Conservation (phyloP, 192 early-diverging fungal genomes). For the Jimgerdemannia lactiflua region DNA sequence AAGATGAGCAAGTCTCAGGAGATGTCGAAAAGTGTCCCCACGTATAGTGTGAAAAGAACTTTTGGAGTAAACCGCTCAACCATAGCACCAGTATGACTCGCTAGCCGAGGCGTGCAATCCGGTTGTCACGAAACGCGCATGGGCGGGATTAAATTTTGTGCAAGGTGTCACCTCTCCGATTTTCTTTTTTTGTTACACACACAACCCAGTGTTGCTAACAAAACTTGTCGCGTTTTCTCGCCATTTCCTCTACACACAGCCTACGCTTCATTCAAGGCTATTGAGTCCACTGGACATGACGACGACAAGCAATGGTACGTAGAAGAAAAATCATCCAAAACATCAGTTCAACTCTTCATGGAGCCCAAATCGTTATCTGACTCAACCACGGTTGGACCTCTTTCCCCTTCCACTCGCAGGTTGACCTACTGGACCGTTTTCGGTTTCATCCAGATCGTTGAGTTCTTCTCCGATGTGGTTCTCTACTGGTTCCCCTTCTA, state of each 20-base stretch:
- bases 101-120: too few relatives aligned
- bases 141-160: too few relatives aligned
- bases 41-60: too few relatives aligned
- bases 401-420: neutral
- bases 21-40: too few relatives aligned
- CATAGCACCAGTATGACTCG: too few relatives aligned
- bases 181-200: too few relatives aligned
- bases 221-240: constrained; percentile 3
- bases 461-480: constrained; percentile 89
- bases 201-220: constrained; percentile 2
- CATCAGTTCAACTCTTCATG: neutral
- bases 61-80: too few relatives aligned
- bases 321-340: neutral
- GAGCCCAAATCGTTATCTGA: too few relatives aligned
- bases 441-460: constrained; percentile 81
- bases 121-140: neutral
- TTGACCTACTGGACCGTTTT: constrained; percentile 92
- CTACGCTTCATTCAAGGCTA: constrained; percentile 89
- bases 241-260: constrained; percentile 41
- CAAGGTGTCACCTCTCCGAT: too few relatives aligned
- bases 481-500: constrained; percentile 97
- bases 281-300: constrained; percentile 74
- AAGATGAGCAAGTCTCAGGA: too few relatives aligned
- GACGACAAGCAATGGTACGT: constrained; percentile 81
- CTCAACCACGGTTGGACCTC: too few relatives aligned